phyloP scores from a whole-genome alignment of 495 filamentous ascomycete species.

The Apodospora peruviana region DNA sequence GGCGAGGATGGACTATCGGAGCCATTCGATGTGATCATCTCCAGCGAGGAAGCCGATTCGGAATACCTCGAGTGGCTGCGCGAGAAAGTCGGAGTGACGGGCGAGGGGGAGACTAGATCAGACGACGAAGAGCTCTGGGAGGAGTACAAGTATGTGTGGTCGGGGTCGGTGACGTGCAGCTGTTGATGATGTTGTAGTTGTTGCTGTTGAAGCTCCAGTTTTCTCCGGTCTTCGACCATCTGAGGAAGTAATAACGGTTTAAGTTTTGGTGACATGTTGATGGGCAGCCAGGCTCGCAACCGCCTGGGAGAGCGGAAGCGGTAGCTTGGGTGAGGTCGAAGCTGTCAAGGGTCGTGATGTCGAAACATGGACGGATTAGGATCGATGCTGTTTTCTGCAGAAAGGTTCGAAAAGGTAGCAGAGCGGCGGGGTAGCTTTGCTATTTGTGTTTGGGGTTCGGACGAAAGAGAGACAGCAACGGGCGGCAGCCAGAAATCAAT shows the following conservation, averaged over 20 bases:
- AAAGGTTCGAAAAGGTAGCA: background rate
- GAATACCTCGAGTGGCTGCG: constrained; percentile 51
- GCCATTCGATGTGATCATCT: constrained; percentile 31
- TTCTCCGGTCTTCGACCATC: constrained; percentile 47
- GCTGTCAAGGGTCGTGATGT: background rate
- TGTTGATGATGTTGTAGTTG: constrained; percentile 14
- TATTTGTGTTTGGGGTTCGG: constrained; percentile 12
- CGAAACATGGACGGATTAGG: background rate
- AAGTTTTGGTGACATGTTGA: constrained; percentile 45
- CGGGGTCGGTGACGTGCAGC: constrained; percentile 7
- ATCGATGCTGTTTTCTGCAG: background rate
- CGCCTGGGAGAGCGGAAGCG: background rate
- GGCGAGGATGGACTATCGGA: constrained; percentile 42
- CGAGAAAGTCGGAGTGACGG: constrained; percentile 57
- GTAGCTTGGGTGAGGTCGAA: background rate
- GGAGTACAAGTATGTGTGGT: constrained; percentile 22
- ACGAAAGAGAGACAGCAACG: background rate
- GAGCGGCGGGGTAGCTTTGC: constrained; percentile 13
- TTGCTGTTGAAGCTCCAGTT: constrained; percentile 25
- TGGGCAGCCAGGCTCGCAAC: background rate
- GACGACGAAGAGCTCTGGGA: constrained; percentile 49
- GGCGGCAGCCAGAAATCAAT: background rate
- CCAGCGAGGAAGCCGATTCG: constrained; percentile 46
- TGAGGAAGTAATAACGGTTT: constrained; percentile 45
- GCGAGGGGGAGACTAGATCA: constrained; percentile 53